Evolutionary conservation across 257 asterid species (phyloP).

Genomic region (Perilla frutescens): DNA sequence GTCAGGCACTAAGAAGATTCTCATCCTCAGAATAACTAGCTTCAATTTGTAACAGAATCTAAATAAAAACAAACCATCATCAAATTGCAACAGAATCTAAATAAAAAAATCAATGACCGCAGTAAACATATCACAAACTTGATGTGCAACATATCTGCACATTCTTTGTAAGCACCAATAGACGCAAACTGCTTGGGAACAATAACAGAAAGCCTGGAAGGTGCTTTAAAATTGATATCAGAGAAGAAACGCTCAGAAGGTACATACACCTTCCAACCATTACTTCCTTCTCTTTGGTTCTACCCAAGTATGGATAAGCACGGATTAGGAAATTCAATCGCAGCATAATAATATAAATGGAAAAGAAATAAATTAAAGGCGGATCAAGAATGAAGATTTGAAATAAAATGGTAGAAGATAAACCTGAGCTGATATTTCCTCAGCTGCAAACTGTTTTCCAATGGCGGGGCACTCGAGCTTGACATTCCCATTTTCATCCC

Average conservation of each 20-base stretch:
- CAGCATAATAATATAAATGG: too few species aligned
- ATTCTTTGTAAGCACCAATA: constrained; percentile 32
- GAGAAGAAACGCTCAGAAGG: constrained; percentile 17
- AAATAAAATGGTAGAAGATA: not conserved
- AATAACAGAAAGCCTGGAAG: constrained; percentile 40
- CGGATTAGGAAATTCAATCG: not conserved
- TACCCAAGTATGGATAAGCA: too few species aligned
- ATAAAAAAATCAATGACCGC: too few species aligned
- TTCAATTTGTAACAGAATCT: not conserved
- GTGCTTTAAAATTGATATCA: constrained; percentile 2
- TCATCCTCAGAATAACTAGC: not conserved
- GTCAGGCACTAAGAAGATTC: not conserved
- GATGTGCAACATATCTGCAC: not conserved
- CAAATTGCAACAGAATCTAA: too few species aligned
- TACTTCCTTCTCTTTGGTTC: constrained; percentile 15
- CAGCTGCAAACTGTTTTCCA: constrained; percentile 87
- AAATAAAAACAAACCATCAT: not conserved
- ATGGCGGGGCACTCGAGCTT: constrained; percentile 94
- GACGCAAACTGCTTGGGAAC: constrained; percentile 36
- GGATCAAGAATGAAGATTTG: not conserved
- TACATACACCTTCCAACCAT: not conserved
- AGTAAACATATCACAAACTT: not conserved
- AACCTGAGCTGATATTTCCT: constrained; percentile 96
- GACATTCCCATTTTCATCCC: constrained; percentile 90
- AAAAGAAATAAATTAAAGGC: not conserved